Base-by-base conservation (phyloP, 2,329 filamentous ascomycete species). In the Fonsecaea erecta region DNA sequence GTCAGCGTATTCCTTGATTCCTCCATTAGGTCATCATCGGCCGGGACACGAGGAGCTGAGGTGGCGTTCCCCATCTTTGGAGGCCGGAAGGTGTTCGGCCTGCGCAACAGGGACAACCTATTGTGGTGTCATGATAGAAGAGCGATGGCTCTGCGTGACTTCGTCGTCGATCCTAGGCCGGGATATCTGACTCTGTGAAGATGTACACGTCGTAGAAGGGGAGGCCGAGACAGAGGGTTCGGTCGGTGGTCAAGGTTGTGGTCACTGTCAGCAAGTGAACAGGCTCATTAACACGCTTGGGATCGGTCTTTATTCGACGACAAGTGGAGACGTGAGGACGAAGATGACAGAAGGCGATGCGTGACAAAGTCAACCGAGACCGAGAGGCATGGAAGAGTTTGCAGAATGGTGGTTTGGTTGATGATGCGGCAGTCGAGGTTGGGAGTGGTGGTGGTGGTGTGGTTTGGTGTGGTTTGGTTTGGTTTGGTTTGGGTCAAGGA, bases 11-110 rank as follows among this genome's bases (percentile, higher is more conserved):
- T 57, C 43, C 57, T 61, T 3, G 63, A 11, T 48, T 69, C 64
- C 60, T 67, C 62, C 28, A 65, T 28, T 26, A 63, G 62, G 43
- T 54, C 67, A 48, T 67, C 62, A 46, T 69, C 62, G 9, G 43
- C 48, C 34, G 40, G 60, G 21, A 30, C 30, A 40, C 52, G 62
- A 26, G 59, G 67, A 32, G 43, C 52, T 24, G 68, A 70, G 12
- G 53, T 40, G 18, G 62, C 64, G 37, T 70, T 70, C 34, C 68
- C 68, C 68, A 70, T 70, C 18, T 43, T 24, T 54, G 37, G 58
- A 40, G 46, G 40, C 40, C 30, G 32, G 28, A 43, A 52, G 32
- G 51, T 52, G 46, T 61, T 60, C 43, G 14, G 62, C 52, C 59
- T 34, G 53, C 32, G 60, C 58, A 61, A 66, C 53, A 56, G 55